These are phyloP conservation scores for Euphorbia peplus DNA, from an alignment of 345 rosid species.

Conservation along the genomic window DNA sequence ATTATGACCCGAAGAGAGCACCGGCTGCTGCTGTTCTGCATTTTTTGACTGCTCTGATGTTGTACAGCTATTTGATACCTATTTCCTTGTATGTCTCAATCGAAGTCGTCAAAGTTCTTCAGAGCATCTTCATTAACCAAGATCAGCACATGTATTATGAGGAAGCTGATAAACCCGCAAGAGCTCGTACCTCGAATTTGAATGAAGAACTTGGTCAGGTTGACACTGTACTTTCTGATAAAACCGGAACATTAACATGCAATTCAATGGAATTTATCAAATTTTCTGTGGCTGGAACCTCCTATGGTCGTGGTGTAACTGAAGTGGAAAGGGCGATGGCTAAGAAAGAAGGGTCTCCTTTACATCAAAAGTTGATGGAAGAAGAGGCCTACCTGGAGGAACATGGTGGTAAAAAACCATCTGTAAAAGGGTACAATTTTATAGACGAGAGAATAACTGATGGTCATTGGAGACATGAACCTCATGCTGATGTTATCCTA, in stretches of 20 bases:
- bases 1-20: conserved; percentile 64
- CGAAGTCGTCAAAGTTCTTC: conserved; percentile 88
- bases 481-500: conserved; percentile 50
- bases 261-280: conserved; percentile 96
- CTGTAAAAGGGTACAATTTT: conserved; percentile 76
- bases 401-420: conserved; percentile 34
- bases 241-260: conserved; percentile 95
- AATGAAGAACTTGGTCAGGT: conserved; percentile 99
- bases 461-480: conserved; percentile 69
- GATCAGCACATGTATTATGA: conserved; percentile 81
- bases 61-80: conserved; percentile 87
- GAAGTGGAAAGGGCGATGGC: conserved; percentile 90
- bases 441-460: conserved; percentile 68
- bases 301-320: conserved; percentile 81
- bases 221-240: conserved; percentile 82
- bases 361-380: conserved; percentile 39
- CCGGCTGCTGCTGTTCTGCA: conserved; percentile 56
- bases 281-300: conserved; percentile 76
- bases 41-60: conserved; percentile 81
- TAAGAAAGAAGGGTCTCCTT: conserved; percentile 52
- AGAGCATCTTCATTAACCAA: conserved; percentile 83
- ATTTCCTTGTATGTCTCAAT: conserved; percentile 90
- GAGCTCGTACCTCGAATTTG: conserved; percentile 91
- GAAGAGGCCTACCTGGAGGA: conserved; percentile 26
- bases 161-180: conserved; percentile 84